Base-by-base conservation (phyloP, 1,139 yeast species). In the Diutina catenulata region DNA sequence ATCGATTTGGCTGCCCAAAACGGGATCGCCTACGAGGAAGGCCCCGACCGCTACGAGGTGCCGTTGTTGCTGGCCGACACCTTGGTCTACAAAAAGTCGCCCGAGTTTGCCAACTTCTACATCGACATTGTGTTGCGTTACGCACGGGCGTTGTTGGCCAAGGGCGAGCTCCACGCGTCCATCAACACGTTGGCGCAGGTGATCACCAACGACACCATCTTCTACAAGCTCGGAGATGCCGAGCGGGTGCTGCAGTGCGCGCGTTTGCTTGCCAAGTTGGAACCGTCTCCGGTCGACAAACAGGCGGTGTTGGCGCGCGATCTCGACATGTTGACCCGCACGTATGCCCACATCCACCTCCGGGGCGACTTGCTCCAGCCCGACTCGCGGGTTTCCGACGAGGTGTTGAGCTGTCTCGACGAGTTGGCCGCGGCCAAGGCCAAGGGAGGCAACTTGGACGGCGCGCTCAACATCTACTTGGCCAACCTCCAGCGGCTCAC, bases 111-210 rank as follows among this genome's bases (percentile, higher is more conserved):
- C 33, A 65, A 67, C 47, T 67, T 67, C 49, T 67, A 67, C 45
- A 58, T 66, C 39, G 72, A 67, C 47, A 62, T 67, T 33, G 62
- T 66, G 26, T 52, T 64, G 38, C 49, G 73, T 21, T 67, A 67
- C 47, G 58, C 69, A 33, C 58, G 56, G 41, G 64, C 71, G 3
- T 50, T 67, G 27, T 51, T 66, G 28, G 68, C 71, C 18, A 65
- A 67, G 43, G 70, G 70, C 11, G 52, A 62, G 44, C 50, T 59
- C 31, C 56, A 57, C 13, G 48, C 56, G 5, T 55, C 70, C 10
- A 45, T 60, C 11, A 45, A 46, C 15, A 54, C 61, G 19, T 52
- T 67, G 40, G 44, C 48, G 29, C 51, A 51, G 27, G 50, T 67
- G 18, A 59, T 66, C 15, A 52, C 60, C 40, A 53, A 65, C 41